Evolutionary conservation across 768 basidiomycete species (phyloP).

Genomic region (Mycena capillaripes): DNA sequence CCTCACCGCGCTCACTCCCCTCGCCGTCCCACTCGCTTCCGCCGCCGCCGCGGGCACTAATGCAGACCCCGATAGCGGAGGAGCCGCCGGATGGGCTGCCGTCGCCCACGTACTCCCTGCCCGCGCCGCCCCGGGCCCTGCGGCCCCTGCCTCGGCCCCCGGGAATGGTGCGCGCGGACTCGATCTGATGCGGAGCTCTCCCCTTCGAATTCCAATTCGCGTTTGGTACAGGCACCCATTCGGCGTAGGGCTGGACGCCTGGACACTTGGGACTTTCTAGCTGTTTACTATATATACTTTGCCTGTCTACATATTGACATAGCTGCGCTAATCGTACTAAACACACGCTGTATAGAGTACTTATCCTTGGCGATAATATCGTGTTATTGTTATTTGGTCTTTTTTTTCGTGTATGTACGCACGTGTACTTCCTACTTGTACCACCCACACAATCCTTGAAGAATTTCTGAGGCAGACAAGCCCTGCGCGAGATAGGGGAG

Average conservation of each 20-base stretch:
- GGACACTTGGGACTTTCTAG: neutral
- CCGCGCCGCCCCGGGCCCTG: slow-evolving; percentile 1
- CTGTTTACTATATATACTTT: neutral
- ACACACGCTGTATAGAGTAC: neutral
- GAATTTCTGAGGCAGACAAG: neutral
- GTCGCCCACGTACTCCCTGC: neutral
- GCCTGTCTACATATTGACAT: neutral
- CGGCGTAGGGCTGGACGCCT: neutral
- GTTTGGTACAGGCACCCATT: neutral
- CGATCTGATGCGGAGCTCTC: neutral
- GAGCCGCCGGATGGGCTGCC: slow-evolving; percentile 1
- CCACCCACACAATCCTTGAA: neutral
- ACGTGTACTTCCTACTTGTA: neutral
- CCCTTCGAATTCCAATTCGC: neutral
- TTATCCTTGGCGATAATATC: neutral
- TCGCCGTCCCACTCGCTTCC: no score
- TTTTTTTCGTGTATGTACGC: neutral
- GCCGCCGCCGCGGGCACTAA: neutral
- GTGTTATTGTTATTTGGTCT: neutral
- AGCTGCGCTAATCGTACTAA: neutral
- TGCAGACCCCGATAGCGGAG: neutral
- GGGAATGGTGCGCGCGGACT: neutral
- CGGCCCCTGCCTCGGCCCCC: slow-evolving; percentile 2
- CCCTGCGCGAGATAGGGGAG: neutral
- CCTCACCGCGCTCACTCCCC: neutral